Evolutionary conservation across 116 monocot species (phyloP), one percentile per base, ranked within the genome.

Genomic region (Dioscorea cayenensis): DNA sequence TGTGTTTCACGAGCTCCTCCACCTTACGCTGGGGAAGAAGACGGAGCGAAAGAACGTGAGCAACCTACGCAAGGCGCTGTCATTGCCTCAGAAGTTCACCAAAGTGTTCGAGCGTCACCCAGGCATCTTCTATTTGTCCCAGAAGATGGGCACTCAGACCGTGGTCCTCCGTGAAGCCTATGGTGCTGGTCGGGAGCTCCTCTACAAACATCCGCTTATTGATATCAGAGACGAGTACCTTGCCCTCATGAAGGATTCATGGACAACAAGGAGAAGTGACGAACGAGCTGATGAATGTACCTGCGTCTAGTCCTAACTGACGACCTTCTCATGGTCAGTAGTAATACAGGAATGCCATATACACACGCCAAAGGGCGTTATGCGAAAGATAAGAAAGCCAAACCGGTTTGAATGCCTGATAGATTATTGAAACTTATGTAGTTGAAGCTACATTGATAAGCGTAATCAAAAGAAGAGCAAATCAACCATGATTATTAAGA

Each of bases 41-140:
- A 96, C 92, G 29, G 84, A 86, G 75, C 75, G 92, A 58, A 69
- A 28, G 36, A 92, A 92, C 63, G 68, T 92, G 23, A 92, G 92
- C 67, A 90, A 92, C 63, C 71, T 96, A 70, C 68, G 96, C 60
- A 73, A 73, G 71, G 70, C 79, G 0, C 76, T 96, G 0, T 65
- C 80, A 11, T 64, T 92, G 76, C 96, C 96, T 1, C 80, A 84
- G 68, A 96, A 90, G 85, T 96, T 96, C 70, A 90, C 96, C 62
- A 96, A 92, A 77, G 92, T 96, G 50, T 96, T 96, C 23, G 90
- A 82, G 60, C 78, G 96, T 50, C 96, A 96, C 49, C 92, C 96
- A 1, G 92, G 95, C 17, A 84, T 96, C 36, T 96, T 96, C 76
- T 96, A 96, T 69, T 63, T 96, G 7, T 96, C 96, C 16, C 58